phyloP scores from a whole-genome alignment of 1,284 basidiomycete genomes.

The Trichosporon sp. region DNA sequence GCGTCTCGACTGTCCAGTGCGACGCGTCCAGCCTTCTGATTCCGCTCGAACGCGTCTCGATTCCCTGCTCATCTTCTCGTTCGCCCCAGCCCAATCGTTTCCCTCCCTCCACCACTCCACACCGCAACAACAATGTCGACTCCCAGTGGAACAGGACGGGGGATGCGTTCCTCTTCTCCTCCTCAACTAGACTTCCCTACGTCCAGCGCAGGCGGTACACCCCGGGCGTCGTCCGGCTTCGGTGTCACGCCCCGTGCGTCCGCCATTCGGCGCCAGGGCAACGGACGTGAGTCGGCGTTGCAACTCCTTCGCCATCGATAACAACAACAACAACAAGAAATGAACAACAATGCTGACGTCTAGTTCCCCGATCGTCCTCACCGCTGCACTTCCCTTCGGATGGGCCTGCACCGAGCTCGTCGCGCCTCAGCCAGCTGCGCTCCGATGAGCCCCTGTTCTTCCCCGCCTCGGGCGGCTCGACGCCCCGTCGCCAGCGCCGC shows the following conservation, averaged over 20 bases:
- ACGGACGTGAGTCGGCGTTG: background rate
- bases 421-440: constrained; percentile 25
- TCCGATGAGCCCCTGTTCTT: constrained; percentile 56
- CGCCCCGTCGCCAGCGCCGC: constrained; percentile 70
- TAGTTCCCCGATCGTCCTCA: constrained; percentile 64
- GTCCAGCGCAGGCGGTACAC: constrained; percentile 46
- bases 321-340: constrained; percentile 8
- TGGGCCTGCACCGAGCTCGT: constrained; percentile 48
- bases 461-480: constrained; percentile 58
- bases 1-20: constrained; percentile 1
- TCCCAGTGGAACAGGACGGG: constrained; percentile 29
- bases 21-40: constrained; percentile 19
- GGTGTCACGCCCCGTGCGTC: constrained; percentile 40
- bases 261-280: background rate
- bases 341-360: background rate
- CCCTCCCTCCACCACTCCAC: constrained; percentile 13
- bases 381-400: constrained; percentile 70
- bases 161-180: constrained; percentile 45
- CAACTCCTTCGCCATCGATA: no score
- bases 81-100: background rate
- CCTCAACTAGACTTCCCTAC: constrained; percentile 44
- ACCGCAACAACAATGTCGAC: constrained; percentile 37
- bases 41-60: constrained; percentile 11
- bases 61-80: constrained; percentile 13
- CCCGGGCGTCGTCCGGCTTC: constrained; percentile 38